Conservation (phyloP, 148 eudicot genomes). For the Diospyros kaki region DNA sequence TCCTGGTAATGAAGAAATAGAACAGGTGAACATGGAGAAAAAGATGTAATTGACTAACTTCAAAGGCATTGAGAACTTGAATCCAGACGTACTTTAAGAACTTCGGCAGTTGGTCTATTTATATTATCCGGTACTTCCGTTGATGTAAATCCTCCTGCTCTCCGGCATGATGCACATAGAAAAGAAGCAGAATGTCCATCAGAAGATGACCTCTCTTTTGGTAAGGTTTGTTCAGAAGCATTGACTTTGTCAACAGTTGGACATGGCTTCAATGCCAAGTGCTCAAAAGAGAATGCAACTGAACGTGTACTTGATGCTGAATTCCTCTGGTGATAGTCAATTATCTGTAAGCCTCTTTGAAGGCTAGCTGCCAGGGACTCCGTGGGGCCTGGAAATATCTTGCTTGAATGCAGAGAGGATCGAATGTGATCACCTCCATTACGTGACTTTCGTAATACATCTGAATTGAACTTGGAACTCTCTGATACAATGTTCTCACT, state of each 20-base stretch:
- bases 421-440: constrained; percentile 44
- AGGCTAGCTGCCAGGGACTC: constrained; percentile 89
- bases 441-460: constrained; percentile 29
- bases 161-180: constrained; percentile 59
- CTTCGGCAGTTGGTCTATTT: constrained; percentile 15
- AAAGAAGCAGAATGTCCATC: constrained; percentile 32
- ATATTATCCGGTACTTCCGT: constrained; percentile 36
- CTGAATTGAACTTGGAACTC: constrained; percentile 35
- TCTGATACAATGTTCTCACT: constrained; percentile 31
- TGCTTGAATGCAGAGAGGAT: constrained; percentile 75
- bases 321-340: constrained; percentile 69
- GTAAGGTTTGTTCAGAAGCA: constrained; percentile 59
- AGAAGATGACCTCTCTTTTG: constrained; percentile 29
- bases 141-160: constrained; percentile 28
- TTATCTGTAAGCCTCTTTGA: constrained; percentile 75
- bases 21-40: neutral
- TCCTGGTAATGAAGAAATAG: constrained; percentile 32
- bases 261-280: constrained; percentile 70
- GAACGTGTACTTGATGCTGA: constrained; percentile 46
- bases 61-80: neutral
- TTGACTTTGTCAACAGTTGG: constrained; percentile 50
- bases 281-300: constrained; percentile 91
- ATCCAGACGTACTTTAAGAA: constrained; percentile 13
- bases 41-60: neutral
- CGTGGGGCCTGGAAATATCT: constrained; percentile 63